These are phyloP conservation scores for Oleoguttula mirabilis DNA, from an alignment of 495 filamentous ascomycete genomes.

Conservation along the genomic window DNA sequence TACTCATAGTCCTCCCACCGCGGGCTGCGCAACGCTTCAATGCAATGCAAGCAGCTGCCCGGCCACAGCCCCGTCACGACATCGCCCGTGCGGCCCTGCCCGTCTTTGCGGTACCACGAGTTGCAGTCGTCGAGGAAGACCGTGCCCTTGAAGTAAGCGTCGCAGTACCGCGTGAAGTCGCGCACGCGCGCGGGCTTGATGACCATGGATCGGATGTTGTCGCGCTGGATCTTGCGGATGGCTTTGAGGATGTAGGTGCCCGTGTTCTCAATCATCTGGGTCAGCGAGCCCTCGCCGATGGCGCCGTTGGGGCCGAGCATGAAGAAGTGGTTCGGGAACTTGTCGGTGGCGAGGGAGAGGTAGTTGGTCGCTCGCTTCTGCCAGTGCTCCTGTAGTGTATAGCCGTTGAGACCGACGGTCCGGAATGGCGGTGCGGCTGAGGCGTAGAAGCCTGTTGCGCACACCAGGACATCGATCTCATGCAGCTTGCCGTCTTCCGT, in stretches of 20 bases:
- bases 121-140: constrained; percentile 21
- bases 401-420: constrained; percentile 17
- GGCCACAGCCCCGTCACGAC: constrained; percentile 32
- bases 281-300: constrained; percentile 26
- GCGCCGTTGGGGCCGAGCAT: constrained; percentile 29
- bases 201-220: constrained; percentile 33
- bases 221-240: constrained; percentile 38
- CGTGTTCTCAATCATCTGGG: constrained; percentile 36
- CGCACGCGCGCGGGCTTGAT: constrained; percentile 19
- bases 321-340: constrained; percentile 28
- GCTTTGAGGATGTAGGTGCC: constrained; percentile 43
- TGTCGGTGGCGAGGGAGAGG: constrained; percentile 24
- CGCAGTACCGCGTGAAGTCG: constrained; percentile 21
- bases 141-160: constrained; percentile 20
- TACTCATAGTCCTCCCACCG: constrained; percentile 22
- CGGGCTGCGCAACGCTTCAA: constrained; percentile 29
- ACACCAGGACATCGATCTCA: constrained; percentile 27
- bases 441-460: constrained; percentile 30
- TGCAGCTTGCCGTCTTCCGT: constrained; percentile 25
- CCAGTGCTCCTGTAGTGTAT: constrained; percentile 24
- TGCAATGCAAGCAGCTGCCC: constrained; percentile 33
- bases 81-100: constrained; percentile 14
- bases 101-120: constrained; percentile 21
- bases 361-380: constrained; percentile 21
- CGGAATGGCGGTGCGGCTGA: constrained; percentile 27